Evolutionary conservation across 2,329 filamentous ascomycete species (phyloP), one percentile per base, ranked within the genome.

Genomic region (Aspergillus ustus): DNA sequence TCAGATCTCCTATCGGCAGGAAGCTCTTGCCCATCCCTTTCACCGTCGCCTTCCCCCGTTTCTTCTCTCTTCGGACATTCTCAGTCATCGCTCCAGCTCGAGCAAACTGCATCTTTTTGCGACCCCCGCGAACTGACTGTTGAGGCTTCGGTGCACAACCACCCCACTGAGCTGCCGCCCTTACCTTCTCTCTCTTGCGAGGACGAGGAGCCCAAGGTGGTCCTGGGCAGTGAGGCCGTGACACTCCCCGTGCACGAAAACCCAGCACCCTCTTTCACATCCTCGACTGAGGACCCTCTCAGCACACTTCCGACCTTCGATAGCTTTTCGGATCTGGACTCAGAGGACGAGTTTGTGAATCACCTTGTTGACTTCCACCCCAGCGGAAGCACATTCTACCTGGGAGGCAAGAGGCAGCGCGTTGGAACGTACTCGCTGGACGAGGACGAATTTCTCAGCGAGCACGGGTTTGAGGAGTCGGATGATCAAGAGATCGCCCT

Each of bases 61-160:
- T 88, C 91, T 22, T 70, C 74, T 63, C 91, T 92, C 59, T 85
- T 95, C 61, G 92, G 91, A 28, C 95, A 91, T 51, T 89, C 90
- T 52, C 91, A 91, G 28, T 86, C 90, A 65, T 86, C 90, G 57
- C 70, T 75, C 65, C 71, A 69, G 83, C 85, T 70, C 87, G 91
- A 59, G 81, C 89, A 74, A 72, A 83, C 85, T 68, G 89, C 92
- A 76, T 85, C 92, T 79, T 96, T 95, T 77, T 97, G 94, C 78
- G 93, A 97, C 74, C 93, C 94, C 37, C 89, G 93, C 73, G 92
- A 96, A 74, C 82, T 97, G 66, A 96, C 91, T 20, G 91, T 97
- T 37, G 81, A 82, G 63, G 74, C 81, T 45, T 79, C 79, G 29
- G 84, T 81, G 57, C 77, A 78, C 58, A 67, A 73, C 25, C 68